A percentile compares a stretch with the other conserved stretches of the same genome.
Evolutionary conservation across 257 asterid genomes (phyloP).

Genomic region (Fraxinus excelsior): DNA sequence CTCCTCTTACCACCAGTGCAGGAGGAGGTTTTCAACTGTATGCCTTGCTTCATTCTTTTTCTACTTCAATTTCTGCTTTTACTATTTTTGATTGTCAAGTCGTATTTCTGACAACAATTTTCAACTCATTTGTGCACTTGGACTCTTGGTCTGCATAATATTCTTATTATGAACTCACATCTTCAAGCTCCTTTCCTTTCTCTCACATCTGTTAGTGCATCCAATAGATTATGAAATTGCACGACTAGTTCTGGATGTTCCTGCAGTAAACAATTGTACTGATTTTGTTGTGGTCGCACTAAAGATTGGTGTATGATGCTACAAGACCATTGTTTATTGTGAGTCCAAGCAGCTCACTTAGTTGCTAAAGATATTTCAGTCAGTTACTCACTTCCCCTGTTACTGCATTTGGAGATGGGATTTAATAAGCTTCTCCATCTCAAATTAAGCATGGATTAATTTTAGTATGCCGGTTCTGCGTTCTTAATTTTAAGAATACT

Average conservation of each 20-base stretch:
- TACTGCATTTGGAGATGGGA: not conserved
- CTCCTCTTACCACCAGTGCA: not conserved
- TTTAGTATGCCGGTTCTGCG: not conserved
- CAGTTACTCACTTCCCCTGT: not conserved
- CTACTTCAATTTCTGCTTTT: not conserved
- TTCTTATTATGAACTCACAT: not conserved
- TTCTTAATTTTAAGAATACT: not conserved
- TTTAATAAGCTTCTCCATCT: not conserved
- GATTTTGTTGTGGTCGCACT: not conserved
- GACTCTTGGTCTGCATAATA: not conserved
- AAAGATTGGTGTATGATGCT: not conserved
- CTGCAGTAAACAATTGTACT: not conserved
- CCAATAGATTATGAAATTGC: not conserved
- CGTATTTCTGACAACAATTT: not conserved
- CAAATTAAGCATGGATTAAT: not conserved
- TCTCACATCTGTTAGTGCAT: not conserved
- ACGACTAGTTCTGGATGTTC: not conserved
- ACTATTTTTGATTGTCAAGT: no score
- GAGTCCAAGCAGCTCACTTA: not conserved
- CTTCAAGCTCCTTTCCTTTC: conserved; percentile 19
- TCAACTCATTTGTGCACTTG: not conserved
- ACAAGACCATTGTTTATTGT: not conserved
- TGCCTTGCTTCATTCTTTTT: no score
- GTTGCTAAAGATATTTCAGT: not conserved
- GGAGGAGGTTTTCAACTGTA: not conserved